Conservation (phyloP, 176 grass and related monocot species). For the Alopecurus myosuroides region DNA sequence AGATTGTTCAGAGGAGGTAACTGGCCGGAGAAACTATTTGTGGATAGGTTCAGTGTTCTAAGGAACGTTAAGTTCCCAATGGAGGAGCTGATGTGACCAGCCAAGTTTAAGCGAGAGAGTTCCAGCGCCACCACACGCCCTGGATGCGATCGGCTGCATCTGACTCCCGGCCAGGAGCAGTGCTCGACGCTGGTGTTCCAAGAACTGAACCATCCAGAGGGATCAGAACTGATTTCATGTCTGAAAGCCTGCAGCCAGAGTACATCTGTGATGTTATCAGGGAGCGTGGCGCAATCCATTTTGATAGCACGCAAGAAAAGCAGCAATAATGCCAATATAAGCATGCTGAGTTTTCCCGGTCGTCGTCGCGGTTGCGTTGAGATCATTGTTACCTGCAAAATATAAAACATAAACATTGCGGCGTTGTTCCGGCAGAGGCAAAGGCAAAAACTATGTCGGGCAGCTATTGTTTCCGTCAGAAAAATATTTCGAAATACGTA, state of each 20-base stretch:
- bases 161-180: background rate
- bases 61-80: conserved; percentile 2
- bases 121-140: background rate
- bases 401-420: background rate
- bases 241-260: background rate
- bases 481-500: too few species aligned
- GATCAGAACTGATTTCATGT: background rate
- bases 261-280: background rate
- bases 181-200: background rate
- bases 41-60: background rate
- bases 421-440: background rate
- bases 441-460: too few species aligned
- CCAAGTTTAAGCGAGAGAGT: background rate
- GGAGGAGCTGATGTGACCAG: background rate
- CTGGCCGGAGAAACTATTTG: background rate
- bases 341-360: background rate
- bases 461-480: too few species aligned
- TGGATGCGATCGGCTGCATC: background rate
- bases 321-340: background rate
- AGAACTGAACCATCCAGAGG: background rate
- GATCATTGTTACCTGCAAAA: background rate
- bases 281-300: background rate
- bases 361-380: background rate
- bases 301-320: too few species aligned
- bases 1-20: background rate